Evolutionary conservation across 1,139 yeast genomes (phyloP).

Genomic region (Kodamaea fungicola): DNA sequence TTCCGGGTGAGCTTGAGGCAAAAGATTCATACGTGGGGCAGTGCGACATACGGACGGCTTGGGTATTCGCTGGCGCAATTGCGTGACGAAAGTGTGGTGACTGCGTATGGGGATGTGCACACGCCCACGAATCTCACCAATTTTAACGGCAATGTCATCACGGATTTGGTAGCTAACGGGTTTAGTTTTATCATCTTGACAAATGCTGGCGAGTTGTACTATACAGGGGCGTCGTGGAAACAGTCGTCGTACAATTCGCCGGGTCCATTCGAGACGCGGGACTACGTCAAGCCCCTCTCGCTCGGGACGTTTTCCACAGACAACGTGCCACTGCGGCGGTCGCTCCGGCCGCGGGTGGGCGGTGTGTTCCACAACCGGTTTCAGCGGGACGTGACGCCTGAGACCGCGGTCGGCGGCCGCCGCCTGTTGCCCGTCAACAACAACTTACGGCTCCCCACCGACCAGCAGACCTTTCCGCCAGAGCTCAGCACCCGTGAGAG

Average conservation of each 20-base stretch:
- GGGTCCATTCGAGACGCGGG: constrained; percentile 18
- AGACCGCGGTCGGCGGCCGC: constrained; percentile 6
- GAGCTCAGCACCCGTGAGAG: neutral
- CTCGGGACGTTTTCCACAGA: neutral
- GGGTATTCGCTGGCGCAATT: constrained; percentile 41
- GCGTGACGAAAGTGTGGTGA: constrained; percentile 1
- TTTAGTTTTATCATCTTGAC: constrained; percentile 62
- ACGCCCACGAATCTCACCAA: constrained; percentile 38
- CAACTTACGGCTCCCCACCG: constrained; percentile 14
- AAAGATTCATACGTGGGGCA: constrained; percentile 63
- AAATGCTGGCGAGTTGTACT: constrained; percentile 49
- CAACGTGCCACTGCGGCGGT: constrained; percentile 14
- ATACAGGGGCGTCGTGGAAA: constrained; percentile 52
- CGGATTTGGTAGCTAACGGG: constrained; percentile 65
- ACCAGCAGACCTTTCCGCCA: constrained; percentile 7
- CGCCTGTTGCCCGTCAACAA: constrained; percentile 11
- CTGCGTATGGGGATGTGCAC: constrained; percentile 28
- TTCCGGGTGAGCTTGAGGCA: constrained; percentile 38
- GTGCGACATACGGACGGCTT: constrained; percentile 49
- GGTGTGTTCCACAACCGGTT: constrained; percentile 4
- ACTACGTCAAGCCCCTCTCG: constrained; percentile 13
- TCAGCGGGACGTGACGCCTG: constrained; percentile 9
- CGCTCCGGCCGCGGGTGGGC: constrained; percentile 9
- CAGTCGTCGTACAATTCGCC: constrained; percentile 28
- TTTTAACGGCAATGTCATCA: constrained; percentile 35